These are phyloP conservation scores for Saccharomycopsis lassenensis DNA, from an alignment of 805 yeast species.

Conservation along the genomic window DNA sequence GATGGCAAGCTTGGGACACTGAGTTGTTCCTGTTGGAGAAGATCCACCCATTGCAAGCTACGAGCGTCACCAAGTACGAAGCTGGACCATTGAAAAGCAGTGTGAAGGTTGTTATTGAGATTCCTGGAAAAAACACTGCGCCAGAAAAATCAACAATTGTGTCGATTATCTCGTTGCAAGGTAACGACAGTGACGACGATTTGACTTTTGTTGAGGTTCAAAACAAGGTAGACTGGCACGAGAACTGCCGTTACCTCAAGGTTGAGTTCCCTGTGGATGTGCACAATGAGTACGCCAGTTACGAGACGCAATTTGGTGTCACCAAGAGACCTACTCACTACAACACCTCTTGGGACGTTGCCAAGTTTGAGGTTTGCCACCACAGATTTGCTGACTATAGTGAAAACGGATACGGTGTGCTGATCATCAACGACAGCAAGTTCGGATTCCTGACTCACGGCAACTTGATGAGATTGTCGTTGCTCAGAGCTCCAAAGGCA, in stretches of 20 bases:
- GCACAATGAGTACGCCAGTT: constrained; percentile 64
- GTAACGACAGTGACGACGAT: constrained; percentile 28
- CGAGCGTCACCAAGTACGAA: constrained; percentile 30
- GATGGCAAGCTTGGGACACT: constrained; percentile 97
- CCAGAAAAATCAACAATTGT: constrained; percentile 28
- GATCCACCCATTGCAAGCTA: constrained; percentile 31
- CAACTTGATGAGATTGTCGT: constrained; percentile 75
- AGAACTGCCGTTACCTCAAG: constrained; percentile 76
- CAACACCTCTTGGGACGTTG: constrained; percentile 93
- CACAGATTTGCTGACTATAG: constrained; percentile 91
- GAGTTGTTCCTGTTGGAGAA: constrained; percentile 80
- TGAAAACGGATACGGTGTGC: constrained; percentile 78
- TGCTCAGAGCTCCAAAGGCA: constrained; percentile 83
- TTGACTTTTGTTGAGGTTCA: constrained; percentile 38
- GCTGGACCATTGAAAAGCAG: constrained; percentile 52
- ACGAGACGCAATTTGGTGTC: constrained; percentile 90
- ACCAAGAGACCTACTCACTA: constrained; percentile 90
- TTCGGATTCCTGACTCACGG: constrained; percentile 94
- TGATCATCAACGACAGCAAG: constrained; percentile 72
- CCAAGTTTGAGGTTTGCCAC: constrained; percentile 91
- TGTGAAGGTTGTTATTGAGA: constrained; percentile 47
- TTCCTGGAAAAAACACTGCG: constrained; percentile 41
- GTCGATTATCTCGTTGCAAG: constrained; percentile 61
- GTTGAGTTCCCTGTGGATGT: constrained; percentile 91
- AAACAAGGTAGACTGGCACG: constrained; percentile 74